These are phyloP conservation scores for Lodderomyces theae DNA, from an alignment of 1,139 yeast genomes.

Conservation along the genomic window DNA sequence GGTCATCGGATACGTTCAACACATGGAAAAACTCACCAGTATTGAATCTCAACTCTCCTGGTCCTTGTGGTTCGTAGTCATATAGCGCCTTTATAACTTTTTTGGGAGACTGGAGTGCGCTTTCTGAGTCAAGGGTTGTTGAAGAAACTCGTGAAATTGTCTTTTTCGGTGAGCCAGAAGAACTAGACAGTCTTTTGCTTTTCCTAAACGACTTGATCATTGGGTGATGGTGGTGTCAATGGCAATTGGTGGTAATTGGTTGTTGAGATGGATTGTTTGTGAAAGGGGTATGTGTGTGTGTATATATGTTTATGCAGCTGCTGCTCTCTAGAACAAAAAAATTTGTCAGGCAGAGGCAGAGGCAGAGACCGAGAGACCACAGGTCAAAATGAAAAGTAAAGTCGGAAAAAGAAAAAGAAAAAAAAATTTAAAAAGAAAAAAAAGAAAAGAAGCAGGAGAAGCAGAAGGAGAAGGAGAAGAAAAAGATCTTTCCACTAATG, in stretches of 20 bases:
- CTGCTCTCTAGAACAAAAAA: no score
- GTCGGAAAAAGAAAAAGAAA: no score
- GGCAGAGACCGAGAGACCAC: no score
- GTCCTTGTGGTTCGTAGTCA: conserved; percentile 75
- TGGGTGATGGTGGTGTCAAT: neutral
- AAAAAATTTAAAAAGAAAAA: no score
- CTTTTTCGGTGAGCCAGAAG: conserved; percentile 36
- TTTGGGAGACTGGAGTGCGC: conserved; percentile 55
- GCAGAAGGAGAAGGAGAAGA: no score
- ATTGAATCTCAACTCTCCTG: conserved; percentile 73
- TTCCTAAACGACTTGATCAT: conserved; percentile 48
- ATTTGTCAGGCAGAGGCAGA: no score
- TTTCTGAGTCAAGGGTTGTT: conserved; percentile 12
- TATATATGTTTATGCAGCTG: no score
- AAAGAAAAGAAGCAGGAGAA: no score
- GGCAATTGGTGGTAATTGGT: no score
- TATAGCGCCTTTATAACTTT: conserved; percentile 82
- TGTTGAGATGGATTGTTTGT: neutral
- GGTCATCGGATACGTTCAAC: conserved; percentile 49
- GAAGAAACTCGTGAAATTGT: conserved; percentile 35
- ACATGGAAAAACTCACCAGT: conserved; percentile 88
- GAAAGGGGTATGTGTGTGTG: no score
- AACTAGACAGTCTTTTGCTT: conserved; percentile 39
- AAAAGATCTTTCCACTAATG: no score
- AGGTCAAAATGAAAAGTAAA: no score